Evolutionary conservation across 768 basidiomycete species (phyloP).

Genomic region (Gymnopilus junonius): DNA sequence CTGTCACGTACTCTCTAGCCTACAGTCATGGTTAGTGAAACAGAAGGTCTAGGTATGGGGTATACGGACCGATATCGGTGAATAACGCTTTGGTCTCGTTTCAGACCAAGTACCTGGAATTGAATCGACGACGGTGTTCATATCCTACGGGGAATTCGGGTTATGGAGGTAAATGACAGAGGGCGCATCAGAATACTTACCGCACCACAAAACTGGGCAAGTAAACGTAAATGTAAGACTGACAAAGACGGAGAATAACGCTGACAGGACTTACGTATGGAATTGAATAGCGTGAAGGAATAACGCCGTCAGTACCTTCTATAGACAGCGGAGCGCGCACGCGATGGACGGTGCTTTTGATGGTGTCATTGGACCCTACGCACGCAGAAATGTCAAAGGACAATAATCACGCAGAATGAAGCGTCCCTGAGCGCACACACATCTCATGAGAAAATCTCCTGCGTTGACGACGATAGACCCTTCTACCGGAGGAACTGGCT

Average conservation of each 20-base stretch:
- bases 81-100: conserved; percentile 52
- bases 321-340: conserved; percentile 45
- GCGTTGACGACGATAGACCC: conserved; percentile 56
- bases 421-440: conserved; percentile 40
- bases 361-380: conserved; percentile 49
- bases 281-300: conserved; percentile 62
- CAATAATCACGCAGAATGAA: neutral
- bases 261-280: conserved; percentile 50
- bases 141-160: conserved; percentile 31
- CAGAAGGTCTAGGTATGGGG: neutral
- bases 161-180: conserved; percentile 20
- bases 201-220: conserved; percentile 34
- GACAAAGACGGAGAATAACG: neutral
- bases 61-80: conserved; percentile 43
- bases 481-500: conserved; percentile 47
- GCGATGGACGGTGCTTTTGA: conserved; percentile 57
- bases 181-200: conserved; percentile 24
- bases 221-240: neutral
- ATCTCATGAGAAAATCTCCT: conserved; percentile 55
- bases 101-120: conserved; percentile 56
- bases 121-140: conserved; percentile 47
- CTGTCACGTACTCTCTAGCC: conserved; percentile 42
- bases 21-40: conserved; percentile 3
- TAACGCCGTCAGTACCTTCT: conserved; percentile 30
- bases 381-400: neutral